Evolutionary conservation across 306 rosid species (phyloP), one percentile per base, ranked within the genome.

Genomic region (Pterocarpus santalinus): DNA sequence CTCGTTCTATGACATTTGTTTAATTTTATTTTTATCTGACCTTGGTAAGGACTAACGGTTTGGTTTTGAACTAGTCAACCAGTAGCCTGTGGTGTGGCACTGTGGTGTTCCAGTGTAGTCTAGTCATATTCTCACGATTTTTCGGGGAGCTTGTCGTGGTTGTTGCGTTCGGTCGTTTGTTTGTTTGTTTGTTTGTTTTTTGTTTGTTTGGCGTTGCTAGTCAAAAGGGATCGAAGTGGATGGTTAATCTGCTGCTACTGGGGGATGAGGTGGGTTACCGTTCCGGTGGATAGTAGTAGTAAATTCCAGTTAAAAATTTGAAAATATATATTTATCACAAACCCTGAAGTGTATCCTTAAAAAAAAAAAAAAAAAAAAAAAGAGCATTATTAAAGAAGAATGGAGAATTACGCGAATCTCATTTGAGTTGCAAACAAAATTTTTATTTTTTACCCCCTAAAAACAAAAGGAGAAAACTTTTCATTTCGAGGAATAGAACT

Each of bases 11-110:
- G 13, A 14, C 11, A 13, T 22, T 17, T 4, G 8, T 35, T 57
- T 82, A 56, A 11, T 39, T 61, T 51, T 65, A 1, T 32, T 68
- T 49, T 82, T 60, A 28, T 61, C 34, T 60, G 73, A 62, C 34
- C 33, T 52, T 62, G 35, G 47, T 43, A 5, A 43, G 47, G 47
- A 43, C 7, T 22, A 76, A 76, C 86, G 78, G 86, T 82, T 60
- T 9, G 39, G 70, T 60, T 49, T 73, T 58, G 28, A 69, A 69
- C 13, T 35, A 67, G 56, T 65, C 63, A 53, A 39, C 7, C 28
- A 74, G 64, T 7, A 11, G 32, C 8, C 9, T 0, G 47, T 7
- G 6, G 43, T 38, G 47, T 43, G 47, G 47, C 47, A 5, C 8
- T 38, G 14, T 0, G 4, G 11, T 0, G 4, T 1, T 7, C 38